phyloP scores from a whole-genome alignment of 345 rosid species.

The Ricinus communis region DNA sequence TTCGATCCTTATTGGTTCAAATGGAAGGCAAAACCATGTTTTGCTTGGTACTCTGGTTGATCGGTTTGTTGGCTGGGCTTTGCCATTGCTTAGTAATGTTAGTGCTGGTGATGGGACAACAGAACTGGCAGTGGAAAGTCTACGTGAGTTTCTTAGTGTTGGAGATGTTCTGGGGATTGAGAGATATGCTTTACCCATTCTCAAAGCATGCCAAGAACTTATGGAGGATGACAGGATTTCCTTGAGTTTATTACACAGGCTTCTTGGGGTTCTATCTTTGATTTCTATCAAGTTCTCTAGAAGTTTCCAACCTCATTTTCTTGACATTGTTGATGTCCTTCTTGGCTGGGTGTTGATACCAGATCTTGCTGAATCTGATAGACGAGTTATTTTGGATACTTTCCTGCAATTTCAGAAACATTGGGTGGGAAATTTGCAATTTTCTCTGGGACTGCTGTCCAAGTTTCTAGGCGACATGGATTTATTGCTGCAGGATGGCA shows the following conservation, averaged over 20 bases:
- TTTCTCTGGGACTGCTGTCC: slow-evolving; percentile 70
- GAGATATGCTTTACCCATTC: slow-evolving; percentile 72
- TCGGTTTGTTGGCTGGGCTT: slow-evolving; percentile 75
- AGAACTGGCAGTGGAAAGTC: slow-evolving; percentile 64
- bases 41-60: slow-evolving; percentile 75
- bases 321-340: slow-evolving; percentile 83
- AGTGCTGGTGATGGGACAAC: slow-evolving; percentile 69
- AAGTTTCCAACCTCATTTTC: slow-evolving; percentile 87
- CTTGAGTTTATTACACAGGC: slow-evolving; percentile 59
- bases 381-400: slow-evolving; percentile 73
- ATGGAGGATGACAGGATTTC: slow-evolving; percentile 96
- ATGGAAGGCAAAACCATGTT: slow-evolving; percentile 77
- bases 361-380: slow-evolving; percentile 70
- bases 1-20: slow-evolving; percentile 64
- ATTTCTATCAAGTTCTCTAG: slow-evolving; percentile 67
- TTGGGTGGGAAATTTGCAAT: slow-evolving; percentile 82
- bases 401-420: slow-evolving; percentile 94
- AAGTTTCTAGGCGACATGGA: slow-evolving; percentile 91
- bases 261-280: slow-evolving; percentile 65
- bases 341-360: slow-evolving; percentile 96
- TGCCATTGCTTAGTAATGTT: slow-evolving; percentile 71
- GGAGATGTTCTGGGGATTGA: slow-evolving; percentile 76
- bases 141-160: slow-evolving; percentile 72
- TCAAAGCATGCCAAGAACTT: slow-evolving; percentile 77
- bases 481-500: slow-evolving; percentile 71